Base-by-base conservation (phyloP, 2,329 filamentous ascomycete species). In the Cladosporium velox region DNA sequence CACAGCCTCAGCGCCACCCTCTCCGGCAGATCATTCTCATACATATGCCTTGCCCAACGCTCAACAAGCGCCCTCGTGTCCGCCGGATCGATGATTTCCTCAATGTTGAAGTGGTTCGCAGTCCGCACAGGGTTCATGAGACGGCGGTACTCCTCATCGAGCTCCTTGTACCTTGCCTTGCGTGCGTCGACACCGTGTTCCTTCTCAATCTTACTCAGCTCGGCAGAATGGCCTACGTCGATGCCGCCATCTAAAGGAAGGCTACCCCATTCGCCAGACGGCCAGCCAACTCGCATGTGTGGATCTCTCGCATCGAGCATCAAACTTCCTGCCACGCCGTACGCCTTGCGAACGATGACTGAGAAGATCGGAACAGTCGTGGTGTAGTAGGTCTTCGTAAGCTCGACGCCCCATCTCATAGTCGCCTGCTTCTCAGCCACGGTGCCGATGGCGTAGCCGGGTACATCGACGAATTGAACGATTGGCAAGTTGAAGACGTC, bases 401-500 rank as follows among this genome's bases (percentile, higher is more conserved):
- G 81, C 55, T 86, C 83, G 4, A 90, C 81, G 0, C 87, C 87
- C 78, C 87, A 87, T 61, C 86, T 81, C 87, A 89, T 90, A 0
- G 87, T 89, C 14, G 86, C 87, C 4, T 81, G 84, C 15, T 86
- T 80, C 74, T 90, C 87, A 2, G 87, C 87, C 0, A 85, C 81
- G 0, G 87, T 89, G 0, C 87, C 87, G 52, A 90, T 86, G 0
- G 87, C 86, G 68, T 89, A 89, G 1, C 87, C 85, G 3, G 85
- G 87, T 2, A 87, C 79, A 72, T 89, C 87, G 5, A 89, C 80
- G 68, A 89, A 88, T 72, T 90, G 87, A 8, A 90, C 66, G 4
- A 89, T 78, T 0, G 87, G 87, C 2, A 89, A 77, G 67, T 90
- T 90, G 79, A 89, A 88, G 52, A 89, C 81, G 71, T 90, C 87